Base-by-base conservation (phyloP, 2,329 filamentous ascomycete genomes). In the Diaporthe nobilis region DNA sequence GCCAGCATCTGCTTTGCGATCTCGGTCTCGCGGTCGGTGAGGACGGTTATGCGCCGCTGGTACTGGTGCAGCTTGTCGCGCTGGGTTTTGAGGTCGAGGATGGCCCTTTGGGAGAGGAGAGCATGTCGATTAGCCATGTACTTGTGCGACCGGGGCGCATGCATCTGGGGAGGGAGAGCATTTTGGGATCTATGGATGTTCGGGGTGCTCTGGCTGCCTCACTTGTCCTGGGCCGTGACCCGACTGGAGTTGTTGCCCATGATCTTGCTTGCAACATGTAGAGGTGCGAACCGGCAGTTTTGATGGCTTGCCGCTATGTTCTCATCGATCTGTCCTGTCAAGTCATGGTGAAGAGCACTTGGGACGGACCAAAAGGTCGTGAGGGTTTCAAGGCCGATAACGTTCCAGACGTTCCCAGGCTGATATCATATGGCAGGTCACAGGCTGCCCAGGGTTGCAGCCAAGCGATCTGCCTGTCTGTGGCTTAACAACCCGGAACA, bases 41-140 rank as follows among this genome's bases (percentile, higher is more conserved):
- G 91, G 71, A 94, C 89, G 49, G 92, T 93, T 82, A 99, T 97
- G 81, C 94, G 94, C 81, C 94, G 94, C 85, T 98, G 96, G 87
- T 98, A 98, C 84, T 98, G 95, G 82, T 97, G 96, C 4, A 99
- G 93, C 85, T 95, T 97, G 88, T 99, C 97, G 84, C 97, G 96
- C 87, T 98, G 96, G 85, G 92, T 95, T 88, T 98, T 98, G 87
- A 98, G 94, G 86, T 98, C 96, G 82, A 98, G 93, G 85, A 98
- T 98, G 76, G 96, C 96, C 87, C 96, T 98, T 28, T 44, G 25
- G 15, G 22, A 28, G n/a, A 44, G 31, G 17, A n/a, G 17, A 22
- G 31, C 34, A 57, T 39, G 71, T 49, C 28, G 67, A 65, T 71
- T 55, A 55, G 75, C 65, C 37, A 34, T 34, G 70, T 61, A 44